A percentile compares a stretch with the other conserved stretches of the same genome.
phyloP scores from a whole-genome alignment of 331 rosid species.

The Acacia concinna region DNA sequence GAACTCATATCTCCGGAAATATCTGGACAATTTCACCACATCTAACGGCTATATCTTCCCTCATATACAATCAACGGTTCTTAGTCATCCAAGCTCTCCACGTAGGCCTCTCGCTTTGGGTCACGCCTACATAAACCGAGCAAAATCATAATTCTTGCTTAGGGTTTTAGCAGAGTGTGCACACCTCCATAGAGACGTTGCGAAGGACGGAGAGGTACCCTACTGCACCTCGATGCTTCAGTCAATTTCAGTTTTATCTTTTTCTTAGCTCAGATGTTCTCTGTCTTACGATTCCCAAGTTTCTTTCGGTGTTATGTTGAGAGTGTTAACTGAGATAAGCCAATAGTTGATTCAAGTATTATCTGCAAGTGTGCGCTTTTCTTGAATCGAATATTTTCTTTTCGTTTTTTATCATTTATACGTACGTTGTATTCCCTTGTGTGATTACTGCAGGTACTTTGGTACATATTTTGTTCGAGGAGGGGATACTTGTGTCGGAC shows the following conservation, averaged over 20 bases:
- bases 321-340: neutral
- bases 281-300: neutral
- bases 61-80: neutral
- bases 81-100: neutral
- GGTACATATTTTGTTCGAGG: neutral
- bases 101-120: neutral
- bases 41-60: neutral
- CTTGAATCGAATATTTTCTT: neutral
- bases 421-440: neutral
- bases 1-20: neutral
- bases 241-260: neutral
- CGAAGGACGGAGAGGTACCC: constrained; percentile 33
- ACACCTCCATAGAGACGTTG: neutral
- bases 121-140: neutral
- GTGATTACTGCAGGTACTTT: neutral
- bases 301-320: neutral
- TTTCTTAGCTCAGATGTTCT: neutral
- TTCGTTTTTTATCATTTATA: neutral
- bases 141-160: neutral
- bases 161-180: constrained; percentile 15
- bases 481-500: neutral
- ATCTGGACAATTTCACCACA: neutral
- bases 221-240: neutral
- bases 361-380: too few relatives aligned
- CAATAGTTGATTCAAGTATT: neutral